Conservation (phyloP, 2,329 filamentous ascomycete genomes). For the Septoria petroselini region DNA sequence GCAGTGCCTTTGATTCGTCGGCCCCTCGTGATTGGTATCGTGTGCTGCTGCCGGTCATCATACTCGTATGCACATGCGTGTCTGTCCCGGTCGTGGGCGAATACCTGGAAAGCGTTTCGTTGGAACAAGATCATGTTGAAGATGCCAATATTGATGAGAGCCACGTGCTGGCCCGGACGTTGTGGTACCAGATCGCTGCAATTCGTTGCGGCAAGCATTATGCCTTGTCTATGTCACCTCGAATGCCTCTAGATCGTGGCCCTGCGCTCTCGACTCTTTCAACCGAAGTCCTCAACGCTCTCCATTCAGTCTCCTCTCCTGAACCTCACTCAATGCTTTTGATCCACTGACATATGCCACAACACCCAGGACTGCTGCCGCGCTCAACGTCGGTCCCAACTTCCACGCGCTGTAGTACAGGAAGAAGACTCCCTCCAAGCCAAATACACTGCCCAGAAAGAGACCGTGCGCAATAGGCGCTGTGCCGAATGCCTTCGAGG, state of each 20-base stretch:
- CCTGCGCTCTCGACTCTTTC: neutral
- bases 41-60: no score
- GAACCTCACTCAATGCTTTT: slow-evolving; percentile 88
- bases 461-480: slow-evolving; percentile 77
- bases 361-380: slow-evolving; percentile 62
- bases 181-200: no score
- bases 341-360: slow-evolving; percentile 83
- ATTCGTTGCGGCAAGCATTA: no score
- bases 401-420: slow-evolving; percentile 92
- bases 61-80: no score
- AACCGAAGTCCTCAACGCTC: slow-evolving; percentile 47
- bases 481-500: slow-evolving; percentile 68
- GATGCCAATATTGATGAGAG: no score
- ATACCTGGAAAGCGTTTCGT: no score
- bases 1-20: no score
- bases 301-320: slow-evolving; percentile 77
- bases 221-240: no score
- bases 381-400: slow-evolving; percentile 82
- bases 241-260: neutral
- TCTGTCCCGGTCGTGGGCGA: no score
- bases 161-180: no score
- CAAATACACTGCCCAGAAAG: slow-evolving; percentile 83
- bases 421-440: slow-evolving; percentile 89
- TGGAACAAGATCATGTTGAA: no score
- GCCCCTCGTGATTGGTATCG: no score